Percentiles rank a stretch among this genome's conserved stretches.
Conservation (phyloP, 2,329 filamentous ascomycete genomes). For the Verticillium klebahnii region DNA sequence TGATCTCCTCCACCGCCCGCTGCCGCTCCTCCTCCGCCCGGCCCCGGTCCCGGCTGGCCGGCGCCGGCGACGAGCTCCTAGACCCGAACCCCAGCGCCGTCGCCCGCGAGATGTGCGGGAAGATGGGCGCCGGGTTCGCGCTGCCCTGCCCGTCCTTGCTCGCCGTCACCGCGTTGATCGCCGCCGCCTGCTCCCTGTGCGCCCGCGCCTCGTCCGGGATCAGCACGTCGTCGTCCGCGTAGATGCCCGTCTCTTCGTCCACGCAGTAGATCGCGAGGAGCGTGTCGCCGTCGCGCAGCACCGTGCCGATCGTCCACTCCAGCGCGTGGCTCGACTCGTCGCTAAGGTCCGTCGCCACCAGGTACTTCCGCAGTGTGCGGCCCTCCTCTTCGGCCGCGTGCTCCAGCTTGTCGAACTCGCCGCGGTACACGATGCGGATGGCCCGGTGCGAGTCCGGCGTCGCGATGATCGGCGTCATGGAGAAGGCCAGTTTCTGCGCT, state of each 20-base stretch:
- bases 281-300: conserved; percentile 89
- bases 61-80: conserved; percentile 40
- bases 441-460: conserved; percentile 74
- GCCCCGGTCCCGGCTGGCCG: conserved; percentile 42
- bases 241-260: conserved; percentile 75
- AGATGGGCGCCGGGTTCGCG: conserved; percentile 18
- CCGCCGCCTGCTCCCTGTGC: conserved; percentile 70
- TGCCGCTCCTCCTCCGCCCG: conserved; percentile 74
- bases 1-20: conserved; percentile 77
- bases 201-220: conserved; percentile 70
- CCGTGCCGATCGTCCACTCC: conserved; percentile 96
- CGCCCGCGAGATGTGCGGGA: conserved; percentile 20
- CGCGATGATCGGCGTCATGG: conserved; percentile 73
- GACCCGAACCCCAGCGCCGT: conserved; percentile 33
- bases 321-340: conserved; percentile 92
- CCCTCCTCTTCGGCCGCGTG: conserved; percentile 75
- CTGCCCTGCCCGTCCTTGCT: conserved; percentile 25
- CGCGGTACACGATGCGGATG: conserved; percentile 84
- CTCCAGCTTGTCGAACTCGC: conserved; percentile 74
- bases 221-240: conserved; percentile 40
- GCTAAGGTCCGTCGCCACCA: conserved; percentile 93
- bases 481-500: conserved; percentile 79
- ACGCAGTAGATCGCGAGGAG: conserved; percentile 90
- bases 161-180: conserved; percentile 60
- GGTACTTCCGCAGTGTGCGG: conserved; percentile 77